Evolutionary conservation across 148 eudicot species (phyloP).

Genomic region (Fagopyrum tataricum): DNA sequence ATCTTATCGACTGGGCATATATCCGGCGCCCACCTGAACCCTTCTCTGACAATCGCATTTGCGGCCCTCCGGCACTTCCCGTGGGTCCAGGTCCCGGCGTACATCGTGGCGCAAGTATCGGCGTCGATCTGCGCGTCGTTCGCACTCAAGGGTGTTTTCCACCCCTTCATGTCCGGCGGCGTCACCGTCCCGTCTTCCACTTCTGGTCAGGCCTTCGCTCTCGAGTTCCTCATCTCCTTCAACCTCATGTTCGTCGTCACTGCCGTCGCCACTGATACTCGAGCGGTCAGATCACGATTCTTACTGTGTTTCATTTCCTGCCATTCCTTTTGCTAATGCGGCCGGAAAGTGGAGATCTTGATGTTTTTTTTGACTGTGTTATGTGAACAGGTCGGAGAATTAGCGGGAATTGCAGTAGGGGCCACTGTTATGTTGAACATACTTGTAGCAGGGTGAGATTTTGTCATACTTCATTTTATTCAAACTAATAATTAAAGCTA

Average conservation of each 20-base stretch:
- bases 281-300: constrained; percentile 47
- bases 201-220: constrained; percentile 67
- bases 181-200: constrained; percentile 73
- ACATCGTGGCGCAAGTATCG: constrained; percentile 77
- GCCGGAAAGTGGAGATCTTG: no score
- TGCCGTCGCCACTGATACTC: constrained; percentile 90
- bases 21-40: constrained; percentile 93
- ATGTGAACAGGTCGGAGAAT: constrained; percentile 69
- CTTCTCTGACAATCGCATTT: constrained; percentile 81
- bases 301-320: no score
- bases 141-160: constrained; percentile 79
- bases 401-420: constrained; percentile 97
- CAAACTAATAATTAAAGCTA: no score
- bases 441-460: constrained; percentile 81
- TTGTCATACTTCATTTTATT: no score
- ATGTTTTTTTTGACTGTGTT: not conserved
- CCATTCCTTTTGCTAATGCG: no score
- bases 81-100: constrained; percentile 86
- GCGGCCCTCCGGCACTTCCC: constrained; percentile 90
- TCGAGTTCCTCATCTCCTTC: constrained; percentile 81
- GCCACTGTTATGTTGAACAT: constrained; percentile 93
- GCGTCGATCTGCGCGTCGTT: constrained; percentile 86
- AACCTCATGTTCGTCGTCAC: constrained; percentile 94
- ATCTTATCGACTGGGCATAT: constrained; percentile 92
- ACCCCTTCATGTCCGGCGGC: constrained; percentile 86